Evolutionary conservation across 2,329 filamentous ascomycete species (phyloP).

Genomic region (Colletotrichum sp.): DNA sequence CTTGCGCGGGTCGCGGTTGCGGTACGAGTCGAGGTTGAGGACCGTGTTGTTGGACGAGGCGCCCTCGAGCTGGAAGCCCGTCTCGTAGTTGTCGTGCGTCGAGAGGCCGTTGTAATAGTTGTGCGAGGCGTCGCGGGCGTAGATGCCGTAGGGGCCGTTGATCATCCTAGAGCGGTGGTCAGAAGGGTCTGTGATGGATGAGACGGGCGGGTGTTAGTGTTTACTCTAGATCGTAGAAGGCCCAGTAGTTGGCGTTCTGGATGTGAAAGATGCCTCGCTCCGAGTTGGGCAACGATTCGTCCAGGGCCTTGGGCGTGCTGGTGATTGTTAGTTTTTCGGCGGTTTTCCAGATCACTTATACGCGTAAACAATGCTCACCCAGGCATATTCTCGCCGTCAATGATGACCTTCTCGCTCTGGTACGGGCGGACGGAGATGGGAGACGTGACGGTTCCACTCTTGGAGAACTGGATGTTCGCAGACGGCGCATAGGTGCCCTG

Average conservation of each 20-base stretch:
- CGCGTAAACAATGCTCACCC: constrained; percentile 14
- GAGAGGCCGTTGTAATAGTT: constrained; percentile 35
- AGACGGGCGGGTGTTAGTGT: background rate
- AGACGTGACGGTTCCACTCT: constrained; percentile 39
- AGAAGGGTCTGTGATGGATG: background rate
- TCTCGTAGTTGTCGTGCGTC: constrained; percentile 39
- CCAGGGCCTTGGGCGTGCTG: constrained; percentile 43
- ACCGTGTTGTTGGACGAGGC: constrained; percentile 37
- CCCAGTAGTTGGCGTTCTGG: constrained; percentile 47
- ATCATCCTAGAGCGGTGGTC: constrained; percentile 23
- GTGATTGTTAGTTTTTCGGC: background rate
- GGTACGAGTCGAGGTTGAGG: constrained; percentile 43
- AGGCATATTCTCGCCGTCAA: constrained; percentile 47
- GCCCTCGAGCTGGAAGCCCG: constrained; percentile 37
- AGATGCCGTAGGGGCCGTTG: constrained; percentile 37
- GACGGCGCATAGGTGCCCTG: constrained; percentile 46
- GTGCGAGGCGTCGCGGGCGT: constrained; percentile 34
- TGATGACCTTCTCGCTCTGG: constrained; percentile 42
- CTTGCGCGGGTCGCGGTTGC: constrained; percentile 49
- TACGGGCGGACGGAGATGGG: constrained; percentile 46
- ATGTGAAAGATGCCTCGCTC: constrained; percentile 51
- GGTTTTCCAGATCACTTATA: background rate
- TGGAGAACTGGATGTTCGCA: constrained; percentile 47
- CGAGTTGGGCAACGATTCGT: constrained; percentile 37
- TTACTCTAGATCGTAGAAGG: constrained; percentile 40